Base-by-base conservation (phyloP, 2,329 filamentous ascomycete species). In the Aaosphaeria arxii region DNA sequence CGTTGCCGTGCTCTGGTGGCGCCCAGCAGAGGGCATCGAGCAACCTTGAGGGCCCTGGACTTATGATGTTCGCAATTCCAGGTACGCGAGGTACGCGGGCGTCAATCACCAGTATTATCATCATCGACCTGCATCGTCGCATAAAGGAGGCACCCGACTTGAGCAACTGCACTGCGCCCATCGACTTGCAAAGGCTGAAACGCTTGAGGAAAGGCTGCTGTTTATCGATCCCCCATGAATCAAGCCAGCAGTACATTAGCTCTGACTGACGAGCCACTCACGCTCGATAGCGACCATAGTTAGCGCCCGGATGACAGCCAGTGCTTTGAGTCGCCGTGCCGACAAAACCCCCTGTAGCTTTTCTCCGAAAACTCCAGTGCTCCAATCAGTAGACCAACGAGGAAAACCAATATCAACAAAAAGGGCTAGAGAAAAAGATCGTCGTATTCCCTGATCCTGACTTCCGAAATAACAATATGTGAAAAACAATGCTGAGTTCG, bases 381-480 rank as follows among this genome's bases (percentile, higher is more conserved):
- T 51, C 48, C 47, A 50, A 56, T 61, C 59, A 61, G 50, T 49
- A 56, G 44, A 54, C 64, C 64, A 69, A 70, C 64, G 50, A 56
- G 50, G 44, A 44, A 53, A 49, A 45, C 53, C 51, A 56, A 58
- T 53, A 49, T 51, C 55, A 52, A 45, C 55, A 56, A 56, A 59
- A 51, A 61, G 56, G 58, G 57, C 62, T 57, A 59, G 59, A 24
- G 17, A 56, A 56, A 64, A 58, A 55, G 61, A 66, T 69, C 62
- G 66, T 68, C 67, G 55, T 64, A 64, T 67, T 67, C 55, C 47
- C 58, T 69, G 57, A 24, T 36, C 33, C 33, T 36, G 57, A 56
- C 56, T 64, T 70, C 63, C 65, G 62, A 67, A 61, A 61, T 63
- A 58, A 63, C 58, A 64, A 60, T 62, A 62, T 59, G 52, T 51